Conservation (phyloP, 345 rosid genomes). For the Salix udensis region DNA sequence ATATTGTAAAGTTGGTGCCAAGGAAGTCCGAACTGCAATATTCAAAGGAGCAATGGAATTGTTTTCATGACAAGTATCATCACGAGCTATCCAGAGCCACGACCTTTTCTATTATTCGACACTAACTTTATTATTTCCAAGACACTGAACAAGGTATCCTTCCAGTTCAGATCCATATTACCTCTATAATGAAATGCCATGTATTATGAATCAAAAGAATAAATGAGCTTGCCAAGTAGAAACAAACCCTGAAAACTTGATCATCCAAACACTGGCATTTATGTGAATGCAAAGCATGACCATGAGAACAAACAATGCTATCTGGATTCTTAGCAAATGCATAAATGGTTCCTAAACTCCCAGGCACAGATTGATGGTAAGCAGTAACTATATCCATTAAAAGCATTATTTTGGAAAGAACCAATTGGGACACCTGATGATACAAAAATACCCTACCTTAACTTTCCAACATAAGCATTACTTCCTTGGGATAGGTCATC, state of each 20-base stretch:
- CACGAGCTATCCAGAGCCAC: background rate
- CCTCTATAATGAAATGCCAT: background rate
- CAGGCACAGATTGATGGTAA: background rate
- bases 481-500: conserved; percentile 92
- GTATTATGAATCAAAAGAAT: background rate
- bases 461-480: conserved; percentile 85
- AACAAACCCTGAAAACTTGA: background rate
- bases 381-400: background rate
- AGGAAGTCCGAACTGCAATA: conserved; percentile 85
- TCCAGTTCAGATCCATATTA: background rate
- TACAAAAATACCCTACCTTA: conserved; percentile 49
- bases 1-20: conserved; percentile 88
- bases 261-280: background rate
- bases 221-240: background rate
- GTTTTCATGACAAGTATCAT: background rate
- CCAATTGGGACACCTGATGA: background rate
- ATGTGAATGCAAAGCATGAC: background rate
- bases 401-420: background rate
- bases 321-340: background rate
- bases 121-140: background rate
- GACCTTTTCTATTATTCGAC: too few species aligned
- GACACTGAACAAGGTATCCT: background rate
- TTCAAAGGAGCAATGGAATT: background rate
- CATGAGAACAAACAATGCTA: background rate
- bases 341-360: background rate